Evolutionary conservation across 23 red algal species (phyloP), one percentile per base, ranked within the genome.

Genomic region (Gracilaria gracilis): DNA sequence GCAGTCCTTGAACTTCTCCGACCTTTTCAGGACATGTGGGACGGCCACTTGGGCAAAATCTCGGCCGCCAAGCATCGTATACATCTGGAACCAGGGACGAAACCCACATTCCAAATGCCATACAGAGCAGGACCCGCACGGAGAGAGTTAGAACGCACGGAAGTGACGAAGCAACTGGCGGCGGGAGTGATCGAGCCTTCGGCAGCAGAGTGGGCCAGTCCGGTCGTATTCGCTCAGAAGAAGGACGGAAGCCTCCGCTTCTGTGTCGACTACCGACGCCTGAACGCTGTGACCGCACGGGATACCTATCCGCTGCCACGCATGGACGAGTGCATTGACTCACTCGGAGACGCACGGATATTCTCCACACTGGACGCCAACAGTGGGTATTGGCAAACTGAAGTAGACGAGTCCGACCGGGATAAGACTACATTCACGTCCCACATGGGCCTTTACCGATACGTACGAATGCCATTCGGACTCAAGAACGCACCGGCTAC

Each of bases 271-370:
- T 82, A 82, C 20, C 79, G 42, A 11, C 42, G 42, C 4, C 54
- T 89, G 6, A 79, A 89, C 27, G 67, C 31, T 3, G 33, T 51
- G 67, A 89, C 66, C 85, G 61, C 4, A 36, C 16, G 71, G 66
- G 85, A 89, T 48, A 59, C 61, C 6, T 89, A 78, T 75, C 85
- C 67, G 11, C 32, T 90, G 14, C 86, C 75, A 20, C 9, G 86
- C 12, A 90, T 90, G 72, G 86, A 90, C 36, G 86, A 90, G 19
- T 90, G 66, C 35, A 55, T 90, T n/a, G 86, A 90, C 86, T 90
- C 75, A 23, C 70, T 90, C 9, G 86, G 75, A 12, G 66, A 90
- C 6, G 75, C 86, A 21, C 48, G 24, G 9, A 34, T 74, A 38
- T 89, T 89, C 54, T 61, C 86, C 28, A 80, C 86, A n/a, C 71